Base-by-base conservation (phyloP, 495 filamentous ascomycete species). In the Talaromyces liani region DNA sequence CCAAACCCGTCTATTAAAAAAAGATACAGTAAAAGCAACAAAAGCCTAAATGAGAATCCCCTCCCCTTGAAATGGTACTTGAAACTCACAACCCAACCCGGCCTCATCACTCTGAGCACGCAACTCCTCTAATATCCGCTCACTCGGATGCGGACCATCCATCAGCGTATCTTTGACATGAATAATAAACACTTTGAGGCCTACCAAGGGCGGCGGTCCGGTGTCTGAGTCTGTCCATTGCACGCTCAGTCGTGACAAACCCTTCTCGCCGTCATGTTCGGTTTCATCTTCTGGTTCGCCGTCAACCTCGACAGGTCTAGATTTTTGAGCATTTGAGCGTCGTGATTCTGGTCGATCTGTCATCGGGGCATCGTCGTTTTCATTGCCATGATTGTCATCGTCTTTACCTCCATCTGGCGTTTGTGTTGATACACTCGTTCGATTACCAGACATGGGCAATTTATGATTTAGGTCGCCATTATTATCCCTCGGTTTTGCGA, bases 161-260 rank as follows among this genome's bases (percentile, higher is more conserved):
- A 72, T 73, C 58, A 93, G 72, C 22, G 78, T 84, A 25, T 94
- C 91, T 70, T 96, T 95, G 64, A 93, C 82, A 68, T 96, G 91
- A 31, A 93, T 95, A 45, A 94, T 83, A 49, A 92, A 88, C 12
- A 96, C 77, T 59, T 76, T 78, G 20, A 89, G 62, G 0, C 83
- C 84, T 22, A 70, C 66, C 62, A 89, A 65, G 16, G 84, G 85
- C 39, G 67, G 68, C 18, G 63, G 68, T n/a, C 55, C 53, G 1
- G 61, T 63, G 20, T 69, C 63, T 47, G 63, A 34, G 56, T 58
- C 53, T 16, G 22, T 29, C 14, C 2, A 56, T n/a, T 56, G 53
- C 22, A 27, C 53, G 10, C 22, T 22, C 2, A 9, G 4, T 22
- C 22, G 4, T 6, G 31, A 34, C 12, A 34, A 12, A 14, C n/a